Evolutionary conservation across 768 basidiomycete species (phyloP), one percentile per base, ranked within the genome.

Genomic region (Lanmaoa pseudosensibilis): DNA sequence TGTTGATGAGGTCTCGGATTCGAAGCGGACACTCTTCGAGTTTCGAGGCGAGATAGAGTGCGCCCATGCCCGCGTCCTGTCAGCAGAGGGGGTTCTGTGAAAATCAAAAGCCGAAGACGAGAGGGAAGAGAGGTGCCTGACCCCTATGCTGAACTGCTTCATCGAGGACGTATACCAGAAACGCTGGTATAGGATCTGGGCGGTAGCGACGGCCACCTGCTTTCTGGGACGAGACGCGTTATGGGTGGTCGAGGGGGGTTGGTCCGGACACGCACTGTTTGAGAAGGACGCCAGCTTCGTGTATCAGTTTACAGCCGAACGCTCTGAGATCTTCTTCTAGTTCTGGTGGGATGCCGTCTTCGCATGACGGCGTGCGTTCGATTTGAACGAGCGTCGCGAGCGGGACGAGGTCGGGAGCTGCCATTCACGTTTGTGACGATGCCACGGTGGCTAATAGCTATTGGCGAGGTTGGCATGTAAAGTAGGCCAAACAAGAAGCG

Each of bases 101-200:
- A 56, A 52, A 54, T 46, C 50, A 52, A 53, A 52, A 27, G 32
- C 30, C 4, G 43, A 38, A 41, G 23, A 45, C 38, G 51, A 46
- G 50, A 61, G 33, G 50, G 41, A 58, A 32, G 55, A 43, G 76
- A 7, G 34, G 18, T 19, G 62, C 49, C 92, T 72, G 65, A 97
- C 95, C 63, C 87, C 90, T 56, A 98, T 87, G 23, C 94, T 88
- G 73, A 94, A 99, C 53, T 94, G 91, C 69, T 90, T 90, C 86
- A 99, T 85, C 9, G 94, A 96, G 5, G 88, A 87, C 18, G 96
- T 91, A 74, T 84, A 98, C 90, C 90, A 98, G 78, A 99, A 99
- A 34, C 96, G 80, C 60, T 99, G 97, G 69, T 95, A 96, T 2
- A 99, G 76, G 33, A 98, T 92, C 69, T 98, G 95, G 0, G 97